phyloP scores from a whole-genome alignment of 352 stramenopile species.

The Phytopythium delawarense region DNA sequence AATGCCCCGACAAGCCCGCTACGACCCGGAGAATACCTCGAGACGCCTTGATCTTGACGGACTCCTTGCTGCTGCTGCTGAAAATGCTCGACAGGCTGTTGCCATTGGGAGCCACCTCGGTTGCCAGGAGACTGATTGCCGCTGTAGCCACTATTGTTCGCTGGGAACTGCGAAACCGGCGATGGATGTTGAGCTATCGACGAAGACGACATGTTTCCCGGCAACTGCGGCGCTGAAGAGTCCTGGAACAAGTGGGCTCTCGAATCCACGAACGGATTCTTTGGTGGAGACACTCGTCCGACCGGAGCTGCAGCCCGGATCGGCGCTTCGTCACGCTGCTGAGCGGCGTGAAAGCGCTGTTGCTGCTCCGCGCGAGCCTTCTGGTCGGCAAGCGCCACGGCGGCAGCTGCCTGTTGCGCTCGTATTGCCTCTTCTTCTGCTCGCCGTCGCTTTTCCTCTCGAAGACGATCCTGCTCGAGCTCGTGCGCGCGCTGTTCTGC shows the following conservation, averaged over 20 bases:
- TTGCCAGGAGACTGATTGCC: constrained; percentile 3
- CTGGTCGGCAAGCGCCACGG: constrained; percentile 27
- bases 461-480: constrained; percentile 34
- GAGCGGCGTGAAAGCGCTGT: constrained; percentile 14
- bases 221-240: constrained; percentile 8
- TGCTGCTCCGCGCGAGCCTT: constrained; percentile 35
- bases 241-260: constrained; percentile 53
- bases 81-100: neutral
- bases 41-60: neutral
- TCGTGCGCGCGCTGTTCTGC: constrained; percentile 40
- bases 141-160: neutral
- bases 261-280: constrained; percentile 50
- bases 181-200: constrained; percentile 1
- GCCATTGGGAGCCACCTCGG: neutral
- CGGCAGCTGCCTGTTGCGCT: constrained; percentile 27
- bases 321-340: neutral
- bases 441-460: constrained; percentile 47
- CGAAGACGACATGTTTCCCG: constrained; percentile 1
- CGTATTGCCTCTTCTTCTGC: constrained; percentile 39
- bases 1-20: neutral
- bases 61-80: neutral
- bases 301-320: neutral
- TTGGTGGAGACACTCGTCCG: constrained; percentile 11
- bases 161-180: neutral
- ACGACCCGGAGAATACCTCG: neutral